Evolutionary conservation across 495 filamentous ascomycete genomes (phyloP).

Genomic region (Penicillium pancosmium): DNA sequence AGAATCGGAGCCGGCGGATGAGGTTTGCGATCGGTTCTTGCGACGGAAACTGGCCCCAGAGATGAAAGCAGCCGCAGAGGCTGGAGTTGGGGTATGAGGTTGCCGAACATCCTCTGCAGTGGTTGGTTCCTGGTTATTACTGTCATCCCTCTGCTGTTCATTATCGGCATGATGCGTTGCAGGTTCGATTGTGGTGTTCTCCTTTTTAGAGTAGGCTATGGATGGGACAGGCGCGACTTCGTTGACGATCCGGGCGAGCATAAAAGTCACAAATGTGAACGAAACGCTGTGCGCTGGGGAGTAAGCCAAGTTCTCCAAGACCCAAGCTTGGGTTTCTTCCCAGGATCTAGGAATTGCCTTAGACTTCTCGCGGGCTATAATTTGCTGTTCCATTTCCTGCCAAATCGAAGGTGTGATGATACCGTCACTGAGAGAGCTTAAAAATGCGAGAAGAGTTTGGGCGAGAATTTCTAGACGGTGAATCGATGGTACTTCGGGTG

Average conservation of each 20-base stretch:
- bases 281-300: slow-evolving; percentile 79
- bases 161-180: slow-evolving; percentile 3
- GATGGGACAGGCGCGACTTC: slow-evolving; percentile 46
- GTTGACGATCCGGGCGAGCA: slow-evolving; percentile 60
- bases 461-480: slow-evolving; percentile 71
- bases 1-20: slow-evolving; percentile 15
- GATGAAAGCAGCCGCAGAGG: slow-evolving; percentile 35
- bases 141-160: neutral
- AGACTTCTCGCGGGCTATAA: slow-evolving; percentile 53
- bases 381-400: slow-evolving; percentile 66
- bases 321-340: slow-evolving; percentile 68
- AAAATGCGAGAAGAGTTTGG: slow-evolving; percentile 69
- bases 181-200: neutral
- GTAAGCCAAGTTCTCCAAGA: slow-evolving; percentile 72
- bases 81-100: slow-evolving; percentile 24
- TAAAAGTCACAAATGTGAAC: slow-evolving; percentile 82
- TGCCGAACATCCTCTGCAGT: slow-evolving; percentile 1
- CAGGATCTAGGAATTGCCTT: slow-evolving; percentile 45
- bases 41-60: slow-evolving; percentile 39
- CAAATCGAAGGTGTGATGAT: slow-evolving; percentile 70
- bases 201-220: neutral
- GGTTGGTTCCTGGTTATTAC: neutral
- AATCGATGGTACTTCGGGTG: slow-evolving; percentile 58
- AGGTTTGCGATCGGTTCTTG: slow-evolving; percentile 24
- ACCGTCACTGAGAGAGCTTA: slow-evolving; percentile 73